These are phyloP conservation scores for Botryosphaeria agaves DNA, from an alignment of 2,329 filamentous ascomycete genomes.

Conservation along the genomic window DNA sequence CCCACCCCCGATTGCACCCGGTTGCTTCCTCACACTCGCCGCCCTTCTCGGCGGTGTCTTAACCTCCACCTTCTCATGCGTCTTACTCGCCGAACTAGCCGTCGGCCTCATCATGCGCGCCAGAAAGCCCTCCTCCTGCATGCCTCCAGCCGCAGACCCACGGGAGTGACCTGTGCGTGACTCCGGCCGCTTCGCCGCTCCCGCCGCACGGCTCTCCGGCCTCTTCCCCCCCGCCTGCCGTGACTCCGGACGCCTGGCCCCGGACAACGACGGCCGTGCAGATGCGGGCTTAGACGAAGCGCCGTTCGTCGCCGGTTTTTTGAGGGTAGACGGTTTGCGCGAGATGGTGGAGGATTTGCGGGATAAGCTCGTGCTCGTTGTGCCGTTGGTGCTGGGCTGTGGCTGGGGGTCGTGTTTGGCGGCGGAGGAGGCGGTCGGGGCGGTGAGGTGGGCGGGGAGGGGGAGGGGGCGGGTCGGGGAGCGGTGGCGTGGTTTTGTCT, in stretches of 20 bases:
- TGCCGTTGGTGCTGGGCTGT: conserved; percentile 9
- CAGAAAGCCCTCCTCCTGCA: conserved; percentile 55
- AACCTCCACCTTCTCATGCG: conserved; percentile 38
- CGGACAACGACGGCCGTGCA: conserved; percentile 18
- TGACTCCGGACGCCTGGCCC: too few relatives aligned
- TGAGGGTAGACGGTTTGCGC: conserved; percentile 19
- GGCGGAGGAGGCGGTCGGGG: conserved; percentile 52
- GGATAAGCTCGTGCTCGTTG: conserved; percentile 1
- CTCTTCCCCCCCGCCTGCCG: not conserved
- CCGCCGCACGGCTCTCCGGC: conserved; percentile 7
- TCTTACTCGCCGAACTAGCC: conserved; percentile 49
- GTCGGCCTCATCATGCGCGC: conserved; percentile 74
- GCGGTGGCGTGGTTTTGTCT: conserved; percentile 24
- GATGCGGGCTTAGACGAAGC: conserved; percentile 11
- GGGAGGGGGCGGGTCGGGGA: conserved; percentile 53
- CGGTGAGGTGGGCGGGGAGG: conserved; percentile 48
- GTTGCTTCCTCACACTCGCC: conserved; percentile 5
- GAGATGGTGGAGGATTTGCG: conserved; percentile 18
- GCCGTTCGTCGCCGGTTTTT: conserved; percentile 16
- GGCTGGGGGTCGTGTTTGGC: conserved; percentile 44
- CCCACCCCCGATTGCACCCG: not conserved
- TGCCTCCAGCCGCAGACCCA: conserved; percentile 33
- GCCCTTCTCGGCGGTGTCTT: conserved; percentile 19
- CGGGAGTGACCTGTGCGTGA: conserved; percentile 29
- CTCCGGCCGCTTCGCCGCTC: conserved; percentile 38